Evolutionary conservation across 768 basidiomycete genomes (phyloP).

Genomic region (Tremella fuciformis): DNA sequence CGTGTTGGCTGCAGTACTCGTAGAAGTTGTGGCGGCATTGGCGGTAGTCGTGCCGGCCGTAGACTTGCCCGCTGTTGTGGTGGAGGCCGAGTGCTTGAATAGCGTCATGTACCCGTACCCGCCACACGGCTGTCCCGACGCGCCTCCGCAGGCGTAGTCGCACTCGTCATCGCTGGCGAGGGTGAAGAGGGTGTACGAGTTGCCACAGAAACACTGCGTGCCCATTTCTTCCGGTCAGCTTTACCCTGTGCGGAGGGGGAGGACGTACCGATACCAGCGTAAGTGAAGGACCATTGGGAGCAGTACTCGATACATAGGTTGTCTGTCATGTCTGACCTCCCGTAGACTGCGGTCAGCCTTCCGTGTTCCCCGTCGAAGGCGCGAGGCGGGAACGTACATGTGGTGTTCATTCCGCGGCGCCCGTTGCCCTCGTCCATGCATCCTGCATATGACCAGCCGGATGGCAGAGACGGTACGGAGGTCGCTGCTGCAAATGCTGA

Average conservation of each 20-base stretch:
- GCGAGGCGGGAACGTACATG: neutral
- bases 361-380: neutral
- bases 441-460: constrained; percentile 4
- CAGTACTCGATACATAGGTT: constrained; percentile 1
- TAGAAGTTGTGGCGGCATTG: neutral
- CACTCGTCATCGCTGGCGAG: neutral
- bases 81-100: neutral
- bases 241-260: neutral
- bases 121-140: neutral
- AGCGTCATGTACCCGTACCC: constrained; percentile 6
- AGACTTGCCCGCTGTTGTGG: neutral
- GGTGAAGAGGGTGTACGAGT: neutral
- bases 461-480: neutral
- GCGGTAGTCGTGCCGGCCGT: neutral
- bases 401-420: neutral
- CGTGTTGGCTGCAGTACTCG: neutral
- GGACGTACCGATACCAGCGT: neutral
- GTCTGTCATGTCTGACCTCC: neutral
- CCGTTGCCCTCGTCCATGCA: neutral
- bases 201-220: constrained; percentile 2
- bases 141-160: neutral
- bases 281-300: neutral
- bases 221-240: constrained; percentile 5
- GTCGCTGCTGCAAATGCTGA: neutral
- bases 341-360: neutral